Conservation (phyloP, 2,329 filamentous ascomycete genomes). For the Pseudogymnoascus sp. region DNA sequence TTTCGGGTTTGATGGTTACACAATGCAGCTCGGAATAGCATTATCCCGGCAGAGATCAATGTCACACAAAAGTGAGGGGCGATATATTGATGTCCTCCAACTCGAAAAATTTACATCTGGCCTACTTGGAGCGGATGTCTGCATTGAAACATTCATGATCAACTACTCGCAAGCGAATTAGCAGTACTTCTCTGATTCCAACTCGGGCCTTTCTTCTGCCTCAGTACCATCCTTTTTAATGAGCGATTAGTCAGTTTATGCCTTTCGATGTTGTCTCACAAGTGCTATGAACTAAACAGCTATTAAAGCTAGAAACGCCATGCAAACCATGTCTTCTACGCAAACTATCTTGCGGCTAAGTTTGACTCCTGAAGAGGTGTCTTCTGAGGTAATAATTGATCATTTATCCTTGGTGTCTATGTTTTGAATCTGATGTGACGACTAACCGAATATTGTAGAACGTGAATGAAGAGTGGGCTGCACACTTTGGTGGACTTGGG, state of each 20-base stretch:
- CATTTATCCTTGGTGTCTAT: neutral
- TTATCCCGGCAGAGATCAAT: neutral
- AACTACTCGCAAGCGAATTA: neutral
- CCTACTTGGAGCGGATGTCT: neutral
- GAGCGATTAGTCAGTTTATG: neutral
- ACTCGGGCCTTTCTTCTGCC: neutral
- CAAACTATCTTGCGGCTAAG: neutral
- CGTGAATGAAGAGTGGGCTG: neutral
- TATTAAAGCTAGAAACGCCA: neutral
- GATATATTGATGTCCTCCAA: neutral
- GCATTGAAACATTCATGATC: neutral
- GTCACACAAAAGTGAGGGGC: neutral
- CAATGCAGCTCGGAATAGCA: neutral
- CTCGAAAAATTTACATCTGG: neutral
- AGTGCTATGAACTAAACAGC: neutral
- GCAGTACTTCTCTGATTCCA: neutral
- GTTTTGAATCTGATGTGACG: neutral
- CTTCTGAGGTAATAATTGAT: neutral
- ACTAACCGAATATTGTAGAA: neutral
- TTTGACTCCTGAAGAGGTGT: neutral
- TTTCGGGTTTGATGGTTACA: neutral
- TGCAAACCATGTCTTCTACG: neutral
- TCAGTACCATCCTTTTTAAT: neutral
- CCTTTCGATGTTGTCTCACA: neutral
- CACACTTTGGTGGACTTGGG: neutral